Evolutionary conservation across 805 yeast genomes (phyloP).

Genomic region (Limtongia smithiae): DNA sequence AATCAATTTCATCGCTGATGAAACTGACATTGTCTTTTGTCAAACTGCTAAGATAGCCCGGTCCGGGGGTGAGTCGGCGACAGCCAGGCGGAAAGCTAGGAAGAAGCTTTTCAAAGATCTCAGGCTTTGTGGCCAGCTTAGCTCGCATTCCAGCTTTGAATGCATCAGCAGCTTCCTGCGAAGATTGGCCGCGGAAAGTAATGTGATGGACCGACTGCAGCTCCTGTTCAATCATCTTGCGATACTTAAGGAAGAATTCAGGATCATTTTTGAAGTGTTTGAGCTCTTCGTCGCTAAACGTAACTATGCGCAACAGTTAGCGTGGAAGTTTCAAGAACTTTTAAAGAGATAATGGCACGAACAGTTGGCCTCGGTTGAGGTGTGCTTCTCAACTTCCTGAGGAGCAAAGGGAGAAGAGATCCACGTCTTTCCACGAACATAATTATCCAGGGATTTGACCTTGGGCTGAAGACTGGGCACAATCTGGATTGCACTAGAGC

Average conservation of each 20-base stretch:
- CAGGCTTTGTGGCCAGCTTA: conserved; percentile 4
- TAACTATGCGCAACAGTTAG: background rate
- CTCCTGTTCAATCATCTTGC: conserved; percentile 29
- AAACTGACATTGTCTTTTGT: conserved; percentile 13
- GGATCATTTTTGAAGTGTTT: conserved; percentile 22
- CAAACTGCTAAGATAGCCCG: conserved; percentile 21
- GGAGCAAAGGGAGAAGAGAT: conserved; percentile 23
- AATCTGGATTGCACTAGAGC: conserved; percentile 39
- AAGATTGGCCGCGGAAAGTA: background rate
- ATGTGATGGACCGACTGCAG: background rate
- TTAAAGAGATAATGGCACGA: background rate
- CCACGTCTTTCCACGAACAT: conserved; percentile 26
- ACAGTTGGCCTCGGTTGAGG: conserved; percentile 4
- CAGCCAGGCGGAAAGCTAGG: conserved; percentile 27
- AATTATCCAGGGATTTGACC: conserved; percentile 29
- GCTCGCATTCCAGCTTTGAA: conserved; percentile 1
- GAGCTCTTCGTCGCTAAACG: conserved; percentile 11
- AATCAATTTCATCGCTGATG: conserved; percentile 9
- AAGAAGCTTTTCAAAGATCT: conserved; percentile 7
- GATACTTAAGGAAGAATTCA: conserved; percentile 22
- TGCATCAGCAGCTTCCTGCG: background rate
- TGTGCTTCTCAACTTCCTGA: conserved; percentile 19
- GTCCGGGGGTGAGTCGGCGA: conserved; percentile 29
- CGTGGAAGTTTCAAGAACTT: background rate
- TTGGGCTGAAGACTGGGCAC: conserved; percentile 31